phyloP scores from a whole-genome alignment of 306 rosid genomes.

The Arachis stenosperma region DNA sequence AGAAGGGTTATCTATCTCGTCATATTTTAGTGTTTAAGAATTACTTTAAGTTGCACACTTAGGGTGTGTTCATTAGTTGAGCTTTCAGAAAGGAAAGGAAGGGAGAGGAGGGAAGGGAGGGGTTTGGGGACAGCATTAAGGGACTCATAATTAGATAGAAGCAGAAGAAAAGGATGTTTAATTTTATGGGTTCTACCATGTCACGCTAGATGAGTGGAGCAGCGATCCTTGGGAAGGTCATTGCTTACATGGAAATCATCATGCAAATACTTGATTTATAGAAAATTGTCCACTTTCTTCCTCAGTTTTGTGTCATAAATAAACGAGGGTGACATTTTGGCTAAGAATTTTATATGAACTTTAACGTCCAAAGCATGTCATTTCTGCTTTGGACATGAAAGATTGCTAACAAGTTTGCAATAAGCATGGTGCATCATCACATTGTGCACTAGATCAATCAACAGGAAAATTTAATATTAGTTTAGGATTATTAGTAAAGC shows the following conservation, averaged over 20 bases:
- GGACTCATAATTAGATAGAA: no score
- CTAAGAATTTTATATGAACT: not conserved
- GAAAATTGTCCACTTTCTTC: not conserved
- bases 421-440: not conserved
- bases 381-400: not conserved
- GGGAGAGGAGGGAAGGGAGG: no score
- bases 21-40: conserved; percentile 15
- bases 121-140: no score
- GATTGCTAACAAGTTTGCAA: not conserved
- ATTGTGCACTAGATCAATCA: not conserved
- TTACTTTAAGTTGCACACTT: not conserved
- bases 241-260: not conserved
- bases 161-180: not conserved
- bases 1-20: not conserved
- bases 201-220: not conserved
- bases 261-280: not conserved
- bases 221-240: not conserved
- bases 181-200: not conserved
- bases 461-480: not conserved
- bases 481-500: not conserved
- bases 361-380: conserved; percentile 16
- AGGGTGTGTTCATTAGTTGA: not conserved
- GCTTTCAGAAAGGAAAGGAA: no score
- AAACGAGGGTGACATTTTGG: not conserved
- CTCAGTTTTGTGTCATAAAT: not conserved